Evolutionary conservation across 805 yeast species (phyloP), one percentile per base, ranked within the genome.

Genomic region (Clavispora santaluciae): DNA sequence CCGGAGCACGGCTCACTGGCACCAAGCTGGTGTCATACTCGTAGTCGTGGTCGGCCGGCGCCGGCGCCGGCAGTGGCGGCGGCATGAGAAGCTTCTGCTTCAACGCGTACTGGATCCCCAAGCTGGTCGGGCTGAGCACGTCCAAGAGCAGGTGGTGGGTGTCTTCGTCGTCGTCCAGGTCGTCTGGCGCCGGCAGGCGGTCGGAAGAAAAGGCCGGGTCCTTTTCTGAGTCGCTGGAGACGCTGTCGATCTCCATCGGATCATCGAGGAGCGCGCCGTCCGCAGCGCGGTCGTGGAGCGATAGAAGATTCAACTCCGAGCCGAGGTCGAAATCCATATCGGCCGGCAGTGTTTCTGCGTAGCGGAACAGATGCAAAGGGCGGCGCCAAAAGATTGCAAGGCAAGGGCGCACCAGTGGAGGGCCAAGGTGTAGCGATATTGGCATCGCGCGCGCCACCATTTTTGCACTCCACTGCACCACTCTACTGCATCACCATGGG

Each of bases 51-150:
- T 43, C 48, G 2, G 36, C 38, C 1, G 24, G 34, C n/a, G 50
- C 12, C 11, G 50, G 44, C 11, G 63, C 57, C 11, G 68, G 59
- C 35, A 59, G 12, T 7, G 50, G 46, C n/a, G 64, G 60, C 8
- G 68, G 59, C 36, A 60, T 54, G 33, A 63, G 55, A 37, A 63
- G 49, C 38, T 46, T 53, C 13, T 59, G 68, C 39, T 51, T 56
- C 28, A 68, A 44, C 2, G 75, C 75, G 39, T 59, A 55, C 39
- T 60, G 56, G 5, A 73, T 73, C 0, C 75, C 75, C 16, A 69
- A 44, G n/a, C 50, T 50, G 3, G 75, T 69, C 3, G 73, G 75
- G 34, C 65, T 64, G 9, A 63, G 48, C 8, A 61, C 48, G 8
- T 46, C 43, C 8, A 53, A 39, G 17, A 54, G 42, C 37, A 44